Percentiles rank a stretch among this genome's conserved stretches.
Conservation (phyloP, 257 asterid genomes). For the Fraxinus pennsylvanica region DNA sequence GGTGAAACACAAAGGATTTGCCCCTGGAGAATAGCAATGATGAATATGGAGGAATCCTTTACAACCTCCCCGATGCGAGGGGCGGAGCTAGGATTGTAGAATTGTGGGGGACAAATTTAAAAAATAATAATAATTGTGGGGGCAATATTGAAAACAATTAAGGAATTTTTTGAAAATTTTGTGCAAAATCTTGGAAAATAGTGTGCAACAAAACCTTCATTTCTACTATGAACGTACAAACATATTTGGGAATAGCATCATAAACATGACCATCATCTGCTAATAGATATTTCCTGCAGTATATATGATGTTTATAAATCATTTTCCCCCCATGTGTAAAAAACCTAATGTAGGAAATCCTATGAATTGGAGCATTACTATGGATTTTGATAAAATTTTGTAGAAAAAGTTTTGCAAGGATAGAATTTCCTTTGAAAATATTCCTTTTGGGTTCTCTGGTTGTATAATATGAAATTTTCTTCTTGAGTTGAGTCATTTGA, state of each 20-base stretch:
- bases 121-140: too few relatives aligned
- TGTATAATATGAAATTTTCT: neutral
- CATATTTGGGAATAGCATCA: slow-evolving; percentile 22
- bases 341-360: too few relatives aligned
- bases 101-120: too few relatives aligned
- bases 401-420: neutral
- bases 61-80: slow-evolving; percentile 26
- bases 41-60: slow-evolving; percentile 35
- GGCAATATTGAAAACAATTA: too few relatives aligned
- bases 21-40: slow-evolving; percentile 15
- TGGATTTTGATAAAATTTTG: too few relatives aligned
- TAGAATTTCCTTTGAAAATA: neutral
- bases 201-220: slow-evolving; percentile 22
- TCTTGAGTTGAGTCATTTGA: neutral
- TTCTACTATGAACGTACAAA: slow-evolving; percentile 31
- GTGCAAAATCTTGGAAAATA: slow-evolving; percentile 1
- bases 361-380: too few relatives aligned
- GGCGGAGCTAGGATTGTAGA: too few relatives aligned
- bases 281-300: neutral
- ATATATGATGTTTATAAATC: neutral
- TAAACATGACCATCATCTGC: slow-evolving; percentile 23
- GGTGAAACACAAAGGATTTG: slow-evolving; percentile 23
- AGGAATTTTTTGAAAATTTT: too few relatives aligned
- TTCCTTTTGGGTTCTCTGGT: neutral
- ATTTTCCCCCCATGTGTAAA: too few relatives aligned